Base-by-base conservation (phyloP, 371 early-diverging fungal genomes). In the Mucor mucedo region DNA sequence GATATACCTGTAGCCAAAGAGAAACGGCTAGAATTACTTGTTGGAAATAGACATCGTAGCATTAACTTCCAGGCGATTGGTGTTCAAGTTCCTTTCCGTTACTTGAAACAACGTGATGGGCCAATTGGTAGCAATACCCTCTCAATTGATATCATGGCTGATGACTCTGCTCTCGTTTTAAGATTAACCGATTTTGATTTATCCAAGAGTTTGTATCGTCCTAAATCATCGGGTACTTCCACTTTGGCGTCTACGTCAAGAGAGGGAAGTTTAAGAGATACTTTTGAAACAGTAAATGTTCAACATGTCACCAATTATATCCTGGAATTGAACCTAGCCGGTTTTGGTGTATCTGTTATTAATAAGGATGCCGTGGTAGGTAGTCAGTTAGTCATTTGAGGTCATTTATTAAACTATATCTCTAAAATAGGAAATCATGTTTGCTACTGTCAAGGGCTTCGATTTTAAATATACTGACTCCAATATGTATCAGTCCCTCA, bases 31-130 rank as follows among this genome's bases (percentile, higher is more conserved):
- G 84, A 89, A 9, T 50, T 97, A 27, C 71, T 73, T 33, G 89
- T 93, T 2, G 87, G 86, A 44, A 91, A 89, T n/a, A 71, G 77
- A 9, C 87, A 89, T 42, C 85, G 95, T 11, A 80, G 84, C 11
- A 84, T 97, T 57, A 92, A 93, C 45, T 70, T 96, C 44, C 88
- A 92, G 65, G 96, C 96, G 56, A 94, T 98, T 61, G 99, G 98
- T 27, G 84, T 90, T 44, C 88, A 92, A 53, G 74, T 89, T 29
- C 96, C 95, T 11, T 90, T 97, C 72, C 86, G 87, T 53, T 93
- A 90, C 66, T 55, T 69, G 66, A 73, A 69, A 66, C 69, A 65
- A 2, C 50, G 69, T 4, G 61, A 68, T 27, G 53, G 53, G 2
- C 21, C 55, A 4, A 27, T 62, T 28, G 58, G 53, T n/a, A 52